Base-by-base conservation (phyloP, 2,329 filamentous ascomycete species). In the Chrysosporium queenslandicum region DNA sequence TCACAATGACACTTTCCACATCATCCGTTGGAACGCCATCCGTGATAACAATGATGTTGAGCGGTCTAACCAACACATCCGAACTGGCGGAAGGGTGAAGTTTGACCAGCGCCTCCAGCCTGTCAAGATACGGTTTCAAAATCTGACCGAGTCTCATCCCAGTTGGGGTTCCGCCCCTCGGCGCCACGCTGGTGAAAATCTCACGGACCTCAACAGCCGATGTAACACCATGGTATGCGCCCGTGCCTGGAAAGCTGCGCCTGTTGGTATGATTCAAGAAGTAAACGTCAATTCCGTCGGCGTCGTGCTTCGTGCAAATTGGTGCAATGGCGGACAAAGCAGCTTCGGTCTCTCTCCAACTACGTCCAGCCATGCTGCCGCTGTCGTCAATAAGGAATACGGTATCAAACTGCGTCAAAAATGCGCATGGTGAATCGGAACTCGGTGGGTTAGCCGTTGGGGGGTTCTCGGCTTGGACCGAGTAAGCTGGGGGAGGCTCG, bases 21-120 rank as follows among this genome's bases (percentile, higher is more conserved):
- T 94, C 87, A 64, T 96, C 89, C 1, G 77, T 82, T 1, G 92
- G 82, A 37, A 76, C 80, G 4, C 92, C 92, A 65, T 97, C 91
- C 0, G 92, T 97, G 63, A 97, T 86, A 56, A 94, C 83, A 60
- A 97, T 95, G 66, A 97, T 77, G 64, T 96, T 96, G 45, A 95
- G 72, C 1, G 89, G 88, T 64, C 88, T 90, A 20, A 85, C 74
- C 12, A 70, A 67, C 2, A 60, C 36, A 2, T 54, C 52, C 0
- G 55, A 56, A 18, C 75, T 53, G 12, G 34, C 46, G 8, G 21
- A 32, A 8, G 21, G 36, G 21, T 48, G 11, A 11, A 11, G 32
- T 2, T 6, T 36, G 7, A 41, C 50, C 3, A 68, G 2, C 66
- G 68, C 3, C 63, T 79, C 72, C 58, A 82, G 79, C 21, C 72